Percentiles rank a stretch among this genome's conserved stretches.
Conservation (phyloP, 2,329 filamentous ascomycete species). For the Pseudonectria buxi region DNA sequence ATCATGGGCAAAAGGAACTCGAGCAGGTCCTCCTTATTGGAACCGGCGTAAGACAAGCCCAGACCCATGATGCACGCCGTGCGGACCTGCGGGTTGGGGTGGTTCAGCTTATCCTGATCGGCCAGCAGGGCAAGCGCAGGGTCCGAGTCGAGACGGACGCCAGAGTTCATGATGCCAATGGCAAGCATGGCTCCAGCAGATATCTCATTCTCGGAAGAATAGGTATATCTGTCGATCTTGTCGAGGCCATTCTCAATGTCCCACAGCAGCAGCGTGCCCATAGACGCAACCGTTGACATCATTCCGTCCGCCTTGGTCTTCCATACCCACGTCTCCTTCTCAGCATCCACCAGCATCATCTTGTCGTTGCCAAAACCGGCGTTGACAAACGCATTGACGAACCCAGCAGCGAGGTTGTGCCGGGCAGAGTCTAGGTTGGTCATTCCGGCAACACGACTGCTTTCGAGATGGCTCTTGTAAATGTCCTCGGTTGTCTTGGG, state of each 20-base stretch:
- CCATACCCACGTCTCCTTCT: conserved; percentile 94
- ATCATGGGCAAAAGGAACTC: conserved; percentile 83
- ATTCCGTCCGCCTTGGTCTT: conserved; percentile 98
- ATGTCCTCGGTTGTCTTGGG: conserved; percentile 97
- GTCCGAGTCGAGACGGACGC: conserved; percentile 82
- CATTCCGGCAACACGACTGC: conserved; percentile 82
- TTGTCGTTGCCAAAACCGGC: conserved; percentile 94
- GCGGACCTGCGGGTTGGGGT: conserved; percentile 69
- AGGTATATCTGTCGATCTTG: conserved; percentile 92
- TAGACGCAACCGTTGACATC: conserved; percentile 89
- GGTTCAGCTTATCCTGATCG: conserved; percentile 71
- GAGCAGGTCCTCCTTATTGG: conserved; percentile 83
- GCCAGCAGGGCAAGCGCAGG: conserved; percentile 81
- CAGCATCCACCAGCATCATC: conserved; percentile 88
- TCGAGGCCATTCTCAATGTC: conserved; percentile 88
- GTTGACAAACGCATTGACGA: conserved; percentile 96
- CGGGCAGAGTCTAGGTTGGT: conserved; percentile 93
- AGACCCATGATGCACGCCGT: conserved; percentile 93
- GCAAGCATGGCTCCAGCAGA: conserved; percentile 88
- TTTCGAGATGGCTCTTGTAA: conserved; percentile 98
- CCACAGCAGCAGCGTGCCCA: conserved; percentile 88
- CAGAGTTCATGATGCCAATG: conserved; percentile 92
- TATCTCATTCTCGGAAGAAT: conserved; percentile 70
- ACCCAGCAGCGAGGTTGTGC: conserved; percentile 91
- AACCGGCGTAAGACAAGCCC: conserved; percentile 88